Evolutionary conservation across 1,139 yeast species (phyloP), one percentile per base, ranked within the genome.

Genomic region (Saccharomycopsis phalli): DNA sequence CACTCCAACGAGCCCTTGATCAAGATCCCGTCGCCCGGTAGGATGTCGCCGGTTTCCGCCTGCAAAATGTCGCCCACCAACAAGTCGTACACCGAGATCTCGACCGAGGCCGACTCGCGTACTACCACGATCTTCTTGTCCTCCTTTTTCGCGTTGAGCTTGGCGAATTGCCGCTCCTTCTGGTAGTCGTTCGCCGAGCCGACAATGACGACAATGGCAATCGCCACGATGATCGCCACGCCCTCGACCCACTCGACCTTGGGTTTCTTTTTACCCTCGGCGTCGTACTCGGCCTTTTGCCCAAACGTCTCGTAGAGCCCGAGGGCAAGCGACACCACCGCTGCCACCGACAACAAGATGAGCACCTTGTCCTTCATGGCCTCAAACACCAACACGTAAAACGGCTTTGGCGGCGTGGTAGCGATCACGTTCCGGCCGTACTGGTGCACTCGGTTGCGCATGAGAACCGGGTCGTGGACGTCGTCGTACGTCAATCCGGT

Each of bases 211-310:
- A 93, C 97, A 47, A 93, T 91, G 7, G 76, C 55, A 22, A 93
- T 83, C 14, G 99, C 99, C 16, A 81, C 83, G 51, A 93, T 72
- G 56, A 93, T 93, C 32, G 98, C 98, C 32, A 88, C 95, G 50
- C 99, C 99, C 65, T 91, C 99, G 37, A 93, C 95, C 96, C 96
- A 87, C 56, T 87, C 94, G 21, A 88, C 91, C 52, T 76, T 74
- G 14, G 95, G 95, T 41, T 78, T 57, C 16, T 74, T 65, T 19
- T 73, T 66, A 19, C 95, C 94, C 50, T 84, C 83, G 10, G 73
- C 78, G 56, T 88, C 96, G 53, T 72, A 71, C 53, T 75, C 75
- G 0, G 87, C 68, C 0, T 80, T 87, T 50, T 82, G 83, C 31
- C 94, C 95, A 61, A 87, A 81, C 2, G 95, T 80, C 61, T 91